Percentiles rank a stretch among this genome's conserved stretches.
These are phyloP conservation scores for Fusarium nematophilum DNA, from an alignment of 2,329 filamentous ascomycete species.

Conservation along the genomic window DNA sequence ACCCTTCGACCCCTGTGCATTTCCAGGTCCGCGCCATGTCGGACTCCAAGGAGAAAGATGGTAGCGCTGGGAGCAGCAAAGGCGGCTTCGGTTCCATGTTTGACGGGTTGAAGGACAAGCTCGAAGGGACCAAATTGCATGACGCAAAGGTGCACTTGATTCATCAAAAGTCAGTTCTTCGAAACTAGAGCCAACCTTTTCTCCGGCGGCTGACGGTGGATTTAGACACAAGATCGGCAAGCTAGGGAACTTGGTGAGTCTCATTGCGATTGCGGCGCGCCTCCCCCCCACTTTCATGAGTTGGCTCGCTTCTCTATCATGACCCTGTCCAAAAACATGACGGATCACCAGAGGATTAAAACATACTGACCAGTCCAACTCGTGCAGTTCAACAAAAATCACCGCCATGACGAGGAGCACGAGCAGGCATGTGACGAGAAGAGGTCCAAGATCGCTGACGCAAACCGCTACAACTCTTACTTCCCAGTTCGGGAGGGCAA, in stretches of 20 bases:
- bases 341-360: neutral
- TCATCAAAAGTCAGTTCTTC: constrained; percentile 65
- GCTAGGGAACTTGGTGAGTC: constrained; percentile 67
- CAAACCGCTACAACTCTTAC: constrained; percentile 88
- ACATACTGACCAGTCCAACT: constrained; percentile 1
- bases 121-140: constrained; percentile 64
- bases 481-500: constrained; percentile 89
- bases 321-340: too few species aligned
- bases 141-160: constrained; percentile 67
- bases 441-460: constrained; percentile 75
- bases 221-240: constrained; percentile 69
- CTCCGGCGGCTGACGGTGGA: constrained; percentile 2
- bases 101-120: constrained; percentile 66
- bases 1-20: constrained; percentile 10
- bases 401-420: constrained; percentile 94
- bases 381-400: constrained; percentile 79
- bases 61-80: constrained; percentile 30
- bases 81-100: constrained; percentile 47
- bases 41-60: constrained; percentile 35
- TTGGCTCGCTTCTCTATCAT: too few species aligned
- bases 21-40: constrained; percentile 40
- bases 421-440: constrained; percentile 87
- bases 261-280: too few species aligned
- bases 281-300: too few species aligned
- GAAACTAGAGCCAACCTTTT: neutral